A percentile compares a stretch with the other conserved stretches of the same genome.
Conservation (phyloP, 805 yeast genomes). For the Monosporozyma yasuniensis region DNA sequence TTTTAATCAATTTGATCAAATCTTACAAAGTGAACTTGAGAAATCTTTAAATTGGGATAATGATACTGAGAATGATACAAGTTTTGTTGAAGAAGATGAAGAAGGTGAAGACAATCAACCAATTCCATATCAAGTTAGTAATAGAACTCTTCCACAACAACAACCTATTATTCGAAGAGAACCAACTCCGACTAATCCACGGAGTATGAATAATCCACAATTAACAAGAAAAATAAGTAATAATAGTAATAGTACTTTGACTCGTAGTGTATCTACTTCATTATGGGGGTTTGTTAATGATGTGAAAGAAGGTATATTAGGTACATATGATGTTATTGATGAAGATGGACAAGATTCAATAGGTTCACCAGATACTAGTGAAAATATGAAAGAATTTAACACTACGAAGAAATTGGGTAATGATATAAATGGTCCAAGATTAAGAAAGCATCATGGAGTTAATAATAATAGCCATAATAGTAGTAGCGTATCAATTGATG, state of each 20-base stretch:
- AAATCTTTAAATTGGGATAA: slow-evolving; percentile 35
- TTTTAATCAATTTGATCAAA: slow-evolving; percentile 58
- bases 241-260: background rate
- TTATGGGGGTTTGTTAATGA: slow-evolving; percentile 46
- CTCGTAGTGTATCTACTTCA: slow-evolving; percentile 32
- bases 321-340: slow-evolving; percentile 31
- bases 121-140: background rate
- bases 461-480: background rate
- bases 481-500: background rate
- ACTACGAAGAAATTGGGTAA: slow-evolving; percentile 6
- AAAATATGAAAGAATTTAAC: slow-evolving; percentile 9
- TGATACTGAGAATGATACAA: background rate
- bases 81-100: background rate
- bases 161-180: background rate
- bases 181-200: background rate
- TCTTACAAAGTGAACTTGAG: slow-evolving; percentile 59
- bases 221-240: background rate
- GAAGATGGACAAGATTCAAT: background rate
- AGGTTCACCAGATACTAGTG: background rate
- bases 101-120: background rate
- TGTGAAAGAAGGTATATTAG: slow-evolving; percentile 36
- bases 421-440: slow-evolving; percentile 6
- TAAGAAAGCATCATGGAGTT: slow-evolving; percentile 6
- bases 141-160: slow-evolving; percentile 2
- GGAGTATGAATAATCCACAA: slow-evolving; percentile 1